A percentile compares a stretch with the other conserved stretches of the same genome.
Conservation (phyloP, 192 early-diverging fungal species). For the Phlyctochytrium planicorne region DNA sequence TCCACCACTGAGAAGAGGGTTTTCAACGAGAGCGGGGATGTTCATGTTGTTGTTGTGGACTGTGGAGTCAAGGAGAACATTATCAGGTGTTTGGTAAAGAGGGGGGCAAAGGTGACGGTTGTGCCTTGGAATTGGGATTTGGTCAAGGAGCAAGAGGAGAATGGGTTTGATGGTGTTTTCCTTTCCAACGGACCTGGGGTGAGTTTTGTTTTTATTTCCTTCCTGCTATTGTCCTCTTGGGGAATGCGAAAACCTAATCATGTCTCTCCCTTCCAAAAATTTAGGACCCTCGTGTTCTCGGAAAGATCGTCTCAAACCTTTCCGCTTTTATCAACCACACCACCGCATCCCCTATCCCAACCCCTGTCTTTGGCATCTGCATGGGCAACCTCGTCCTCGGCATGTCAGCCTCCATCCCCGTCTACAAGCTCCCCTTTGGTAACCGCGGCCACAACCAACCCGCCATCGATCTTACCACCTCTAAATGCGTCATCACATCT, state of each 20-base stretch:
- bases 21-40: slow-evolving; percentile 75
- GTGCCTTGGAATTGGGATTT: slow-evolving; percentile 86
- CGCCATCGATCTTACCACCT: slow-evolving; percentile 71
- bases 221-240: too few relatives aligned
- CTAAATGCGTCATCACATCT: slow-evolving; percentile 87
- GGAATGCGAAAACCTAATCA: too few relatives aligned
- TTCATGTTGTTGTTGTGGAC: slow-evolving; percentile 79
- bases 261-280: too few relatives aligned
- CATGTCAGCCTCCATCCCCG: slow-evolving; percentile 80
- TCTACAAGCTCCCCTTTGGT: slow-evolving; percentile 89
- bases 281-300: slow-evolving; percentile 68
- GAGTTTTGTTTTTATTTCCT: too few relatives aligned
- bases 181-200: slow-evolving; percentile 93
- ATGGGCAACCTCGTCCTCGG: slow-evolving; percentile 95
- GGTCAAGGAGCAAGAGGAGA: slow-evolving; percentile 38
- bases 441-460: slow-evolving; percentile 98
- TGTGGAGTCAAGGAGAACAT: slow-evolving; percentile 96
- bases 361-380: slow-evolving; percentile 96
- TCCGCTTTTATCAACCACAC: slow-evolving; percentile 44
- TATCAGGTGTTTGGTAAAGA: slow-evolving; percentile 74
- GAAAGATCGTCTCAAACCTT: slow-evolving; percentile 70
- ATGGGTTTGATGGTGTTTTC: slow-evolving; percentile 82
- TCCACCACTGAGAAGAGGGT: slow-evolving; percentile 68
- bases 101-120: slow-evolving; percentile 82
- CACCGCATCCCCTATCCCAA: slow-evolving; percentile 44